Evolutionary conservation across 768 basidiomycete species (phyloP).

Genomic region (Coprinopsis sp.): DNA sequence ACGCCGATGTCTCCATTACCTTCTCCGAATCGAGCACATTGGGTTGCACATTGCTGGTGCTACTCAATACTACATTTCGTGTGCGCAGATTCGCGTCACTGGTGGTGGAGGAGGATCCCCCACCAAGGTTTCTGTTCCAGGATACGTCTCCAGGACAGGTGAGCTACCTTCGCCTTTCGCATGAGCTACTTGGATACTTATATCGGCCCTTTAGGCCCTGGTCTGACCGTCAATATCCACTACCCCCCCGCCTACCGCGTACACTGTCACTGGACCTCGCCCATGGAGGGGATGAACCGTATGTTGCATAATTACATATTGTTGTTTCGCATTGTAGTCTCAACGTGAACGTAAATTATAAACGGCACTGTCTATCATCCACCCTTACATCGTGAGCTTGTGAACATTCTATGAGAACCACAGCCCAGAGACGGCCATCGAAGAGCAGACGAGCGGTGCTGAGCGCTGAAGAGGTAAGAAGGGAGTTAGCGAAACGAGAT

Average conservation of each 20-base stretch:
- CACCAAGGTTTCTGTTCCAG: constrained; percentile 38
- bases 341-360: too few relatives aligned
- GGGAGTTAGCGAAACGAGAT: too few relatives aligned
- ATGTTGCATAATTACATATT: too few relatives aligned
- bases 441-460: too few relatives aligned
- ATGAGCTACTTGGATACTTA: too few relatives aligned
- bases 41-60: constrained; percentile 37
- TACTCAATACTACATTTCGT: constrained; percentile 40
- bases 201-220: constrained; percentile 21
- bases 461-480: too few relatives aligned
- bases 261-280: constrained; percentile 19
- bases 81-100: constrained; percentile 38
- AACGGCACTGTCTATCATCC: too few relatives aligned
- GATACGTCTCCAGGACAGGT: constrained; percentile 30
- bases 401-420: too few relatives aligned
- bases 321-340: too few relatives aligned
- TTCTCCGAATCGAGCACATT: constrained; percentile 38
- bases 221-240: constrained; percentile 23
- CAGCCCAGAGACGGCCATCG: too few relatives aligned
- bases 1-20: constrained; percentile 19
- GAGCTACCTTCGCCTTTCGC: constrained; percentile 9
- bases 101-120: constrained; percentile 37
- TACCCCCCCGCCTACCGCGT: constrained; percentile 19
- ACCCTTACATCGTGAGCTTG: too few relatives aligned
- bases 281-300: constrained; percentile 14